Evolutionary conservation across 495 filamentous ascomycete species (phyloP).

Genomic region (Penicillium goetzii): DNA sequence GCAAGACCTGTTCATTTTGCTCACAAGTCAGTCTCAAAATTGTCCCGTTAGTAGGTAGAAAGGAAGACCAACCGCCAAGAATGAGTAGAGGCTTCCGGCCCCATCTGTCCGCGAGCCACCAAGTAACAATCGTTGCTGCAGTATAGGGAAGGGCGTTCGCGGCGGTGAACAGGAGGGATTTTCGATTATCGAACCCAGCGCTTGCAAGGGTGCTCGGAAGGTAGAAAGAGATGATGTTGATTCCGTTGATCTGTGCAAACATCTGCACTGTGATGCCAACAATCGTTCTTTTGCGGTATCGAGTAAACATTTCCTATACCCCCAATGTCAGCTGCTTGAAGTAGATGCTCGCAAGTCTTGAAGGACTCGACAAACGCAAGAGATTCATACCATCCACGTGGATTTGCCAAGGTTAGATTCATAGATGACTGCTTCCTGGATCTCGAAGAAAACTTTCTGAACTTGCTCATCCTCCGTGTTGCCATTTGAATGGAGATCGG

Average conservation of each 20-base stretch:
- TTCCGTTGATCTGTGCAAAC: background rate
- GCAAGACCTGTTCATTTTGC: background rate
- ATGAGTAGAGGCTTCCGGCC: background rate
- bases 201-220: background rate
- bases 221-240: background rate
- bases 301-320: background rate
- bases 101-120: constrained; percentile 2
- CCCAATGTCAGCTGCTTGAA: background rate
- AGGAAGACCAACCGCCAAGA: background rate
- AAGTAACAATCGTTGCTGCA: background rate
- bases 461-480: constrained; percentile 4
- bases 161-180: background rate
- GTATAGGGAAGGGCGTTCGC: background rate
- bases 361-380: background rate
- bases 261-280: background rate
- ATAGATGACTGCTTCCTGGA: background rate
- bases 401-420: background rate
- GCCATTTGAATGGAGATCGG: background rate
- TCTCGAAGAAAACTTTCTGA: background rate
- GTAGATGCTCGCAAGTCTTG: background rate
- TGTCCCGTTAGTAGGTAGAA: background rate
- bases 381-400: background rate
- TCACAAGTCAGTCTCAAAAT: background rate
- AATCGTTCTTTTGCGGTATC: background rate
- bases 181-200: background rate